These are phyloP conservation scores for Falciphora oryzae DNA, from an alignment of 2,329 filamentous ascomycete genomes.

Conservation along the genomic window DNA sequence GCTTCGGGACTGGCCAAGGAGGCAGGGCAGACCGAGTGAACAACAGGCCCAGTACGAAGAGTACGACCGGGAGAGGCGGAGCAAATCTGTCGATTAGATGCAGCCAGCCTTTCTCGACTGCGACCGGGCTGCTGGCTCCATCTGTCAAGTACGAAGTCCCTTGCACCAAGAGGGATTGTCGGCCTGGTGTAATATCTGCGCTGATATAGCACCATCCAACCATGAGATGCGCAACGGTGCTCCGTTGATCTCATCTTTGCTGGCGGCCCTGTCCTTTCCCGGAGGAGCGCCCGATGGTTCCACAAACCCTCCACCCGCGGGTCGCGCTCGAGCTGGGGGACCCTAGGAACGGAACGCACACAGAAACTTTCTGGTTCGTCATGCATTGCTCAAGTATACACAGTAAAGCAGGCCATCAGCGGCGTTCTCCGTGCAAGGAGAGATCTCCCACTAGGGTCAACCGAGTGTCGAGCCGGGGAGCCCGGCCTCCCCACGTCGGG, in stretches of 20 bases:
- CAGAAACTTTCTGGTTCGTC: too few relatives aligned
- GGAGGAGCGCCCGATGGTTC: not conserved
- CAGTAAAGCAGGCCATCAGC: not conserved
- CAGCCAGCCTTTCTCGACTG: not conserved
- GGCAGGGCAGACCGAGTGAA: not conserved
- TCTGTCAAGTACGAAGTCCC: not conserved
- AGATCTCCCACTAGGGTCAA: not conserved
- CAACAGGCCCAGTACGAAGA: not conserved
- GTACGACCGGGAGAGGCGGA: not conserved
- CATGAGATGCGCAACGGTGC: not conserved
- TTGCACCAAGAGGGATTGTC: not conserved
- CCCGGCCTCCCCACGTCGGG: too few relatives aligned
- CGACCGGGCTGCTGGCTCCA: not conserved
- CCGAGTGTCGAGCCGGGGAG: too few relatives aligned
- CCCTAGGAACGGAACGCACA: not conserved
- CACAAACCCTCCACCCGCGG: not conserved
- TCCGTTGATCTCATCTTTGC: not conserved
- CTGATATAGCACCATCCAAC: not conserved
- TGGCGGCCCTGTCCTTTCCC: not conserved
- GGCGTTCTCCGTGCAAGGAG: not conserved
- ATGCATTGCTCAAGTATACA: not conserved
- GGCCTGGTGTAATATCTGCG: not conserved
- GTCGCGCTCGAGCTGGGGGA: too few relatives aligned
- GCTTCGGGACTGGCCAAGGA: not conserved
- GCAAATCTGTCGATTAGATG: not conserved